Conservation (phyloP, 768 basidiomycete species). For the Xerocomus brunneocitrinus region DNA sequence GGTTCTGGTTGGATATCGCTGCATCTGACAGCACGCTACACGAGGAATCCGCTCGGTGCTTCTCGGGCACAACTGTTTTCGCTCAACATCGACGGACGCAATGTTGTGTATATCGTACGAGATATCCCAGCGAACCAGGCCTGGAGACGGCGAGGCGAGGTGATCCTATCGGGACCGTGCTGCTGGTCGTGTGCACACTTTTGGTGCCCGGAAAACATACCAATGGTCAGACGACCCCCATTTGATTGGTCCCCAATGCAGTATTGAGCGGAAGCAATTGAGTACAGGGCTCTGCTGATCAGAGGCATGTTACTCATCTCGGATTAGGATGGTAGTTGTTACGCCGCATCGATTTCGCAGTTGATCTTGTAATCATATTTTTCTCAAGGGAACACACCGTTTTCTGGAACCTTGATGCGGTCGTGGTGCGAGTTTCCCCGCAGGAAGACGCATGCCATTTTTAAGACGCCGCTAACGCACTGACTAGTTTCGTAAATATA, state of each 20-base stretch:
- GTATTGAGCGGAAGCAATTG: constrained; percentile 11
- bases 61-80: constrained; percentile 31
- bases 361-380: constrained; percentile 24
- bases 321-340: neutral
- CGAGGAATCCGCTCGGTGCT: constrained; percentile 27
- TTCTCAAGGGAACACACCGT: constrained; percentile 13
- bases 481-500: constrained; percentile 14
- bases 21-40: constrained; percentile 22
- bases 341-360: constrained; percentile 13
- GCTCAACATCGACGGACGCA: constrained; percentile 13
- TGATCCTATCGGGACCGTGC: constrained; percentile 13
- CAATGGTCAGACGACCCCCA: constrained; percentile 4
- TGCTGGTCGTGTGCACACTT: constrained; percentile 13
- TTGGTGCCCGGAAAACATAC: constrained; percentile 20
- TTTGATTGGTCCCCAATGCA: constrained; percentile 3
- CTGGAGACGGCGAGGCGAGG: constrained; percentile 18
- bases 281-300: constrained; percentile 2
- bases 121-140: constrained; percentile 15
- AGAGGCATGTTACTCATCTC: neutral
- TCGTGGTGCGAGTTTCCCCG: constrained; percentile 4
- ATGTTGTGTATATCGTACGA: too few relatives aligned
- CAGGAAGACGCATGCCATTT: constrained; percentile 14
- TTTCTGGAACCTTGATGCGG: constrained; percentile 11
- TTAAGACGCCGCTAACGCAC: constrained; percentile 9
- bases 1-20: constrained; percentile 18